phyloP scores from a whole-genome alignment of 2,329 filamentous ascomycete genomes.

The Penicillium verrucosum region DNA sequence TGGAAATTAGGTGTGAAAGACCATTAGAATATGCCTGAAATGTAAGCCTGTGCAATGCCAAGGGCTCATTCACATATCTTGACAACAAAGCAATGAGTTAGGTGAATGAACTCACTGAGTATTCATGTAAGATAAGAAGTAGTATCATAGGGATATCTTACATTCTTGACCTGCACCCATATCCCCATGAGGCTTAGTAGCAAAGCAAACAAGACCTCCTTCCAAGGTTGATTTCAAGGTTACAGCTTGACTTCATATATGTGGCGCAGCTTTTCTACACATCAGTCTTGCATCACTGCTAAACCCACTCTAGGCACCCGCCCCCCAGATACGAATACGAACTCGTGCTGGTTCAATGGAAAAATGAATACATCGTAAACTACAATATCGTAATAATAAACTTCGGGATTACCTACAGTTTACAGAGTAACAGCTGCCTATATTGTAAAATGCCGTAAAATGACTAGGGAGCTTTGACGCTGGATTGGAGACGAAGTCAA shows the following conservation, averaged over 20 bases:
- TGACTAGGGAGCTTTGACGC: constrained; percentile 8
- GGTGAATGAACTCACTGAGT: not conserved
- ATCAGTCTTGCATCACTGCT: constrained; percentile 3
- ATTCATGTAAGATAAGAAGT: not conserved
- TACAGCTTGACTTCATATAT: constrained; percentile 1
- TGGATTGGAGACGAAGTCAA: not conserved
- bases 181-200: not conserved
- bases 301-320: constrained; percentile 4
- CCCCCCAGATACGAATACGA: constrained; percentile 6
- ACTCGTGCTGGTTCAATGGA: not conserved
- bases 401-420: not conserved
- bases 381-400: not conserved
- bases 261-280: constrained; percentile 7
- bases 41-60: not conserved
- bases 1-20: not conserved
- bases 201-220: not conserved
- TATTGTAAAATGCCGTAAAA: not conserved
- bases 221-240: not conserved
- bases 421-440: not conserved
- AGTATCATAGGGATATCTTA: not conserved
- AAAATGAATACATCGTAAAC: not conserved
- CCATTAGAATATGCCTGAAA: not conserved
- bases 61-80: not conserved
- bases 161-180: not conserved
- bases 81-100: not conserved